These are phyloP conservation scores for Silene latifolia DNA, from an alignment of 148 eudicot genomes.

Conservation along the genomic window DNA sequence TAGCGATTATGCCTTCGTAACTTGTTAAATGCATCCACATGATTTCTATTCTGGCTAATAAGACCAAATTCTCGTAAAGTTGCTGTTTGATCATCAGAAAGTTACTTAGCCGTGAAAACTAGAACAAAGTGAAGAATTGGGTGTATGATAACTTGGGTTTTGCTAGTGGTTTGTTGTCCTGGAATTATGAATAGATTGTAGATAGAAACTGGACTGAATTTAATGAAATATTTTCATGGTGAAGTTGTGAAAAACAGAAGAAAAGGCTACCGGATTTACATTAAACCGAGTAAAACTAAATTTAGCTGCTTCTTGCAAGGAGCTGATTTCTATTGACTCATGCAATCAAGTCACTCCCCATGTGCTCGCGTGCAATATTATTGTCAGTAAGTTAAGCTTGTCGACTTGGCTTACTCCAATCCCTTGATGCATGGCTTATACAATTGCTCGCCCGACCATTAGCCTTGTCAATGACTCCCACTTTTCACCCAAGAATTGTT, in stretches of 20 bases:
- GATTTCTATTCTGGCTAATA: not conserved
- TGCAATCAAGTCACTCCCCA: not conserved
- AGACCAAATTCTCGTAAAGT: not conserved
- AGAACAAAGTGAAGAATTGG: not conserved
- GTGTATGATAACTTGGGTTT: not conserved
- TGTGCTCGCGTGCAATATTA: not conserved
- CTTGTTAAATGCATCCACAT: not conserved
- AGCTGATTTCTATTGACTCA: not conserved
- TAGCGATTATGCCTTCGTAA: not conserved
- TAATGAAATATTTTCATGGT: no score
- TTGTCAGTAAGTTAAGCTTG: not conserved
- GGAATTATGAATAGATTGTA: conserved; percentile 3
- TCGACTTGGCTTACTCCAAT: not conserved
- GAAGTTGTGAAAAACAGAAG: no score
- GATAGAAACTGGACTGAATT: no score
- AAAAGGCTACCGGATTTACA: no score
- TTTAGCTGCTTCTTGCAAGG: not conserved
- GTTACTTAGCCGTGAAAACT: not conserved
- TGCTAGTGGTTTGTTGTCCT: not conserved
- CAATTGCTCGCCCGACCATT: not conserved
- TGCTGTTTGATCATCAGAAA: not conserved
- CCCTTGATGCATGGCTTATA: not conserved
- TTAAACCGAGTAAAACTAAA: no score
- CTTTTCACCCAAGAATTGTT: not conserved
- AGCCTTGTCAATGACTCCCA: not conserved